Base-by-base conservation (phyloP, 1,284 basidiomycete genomes). In the Malassezia arunalokei region DNA sequence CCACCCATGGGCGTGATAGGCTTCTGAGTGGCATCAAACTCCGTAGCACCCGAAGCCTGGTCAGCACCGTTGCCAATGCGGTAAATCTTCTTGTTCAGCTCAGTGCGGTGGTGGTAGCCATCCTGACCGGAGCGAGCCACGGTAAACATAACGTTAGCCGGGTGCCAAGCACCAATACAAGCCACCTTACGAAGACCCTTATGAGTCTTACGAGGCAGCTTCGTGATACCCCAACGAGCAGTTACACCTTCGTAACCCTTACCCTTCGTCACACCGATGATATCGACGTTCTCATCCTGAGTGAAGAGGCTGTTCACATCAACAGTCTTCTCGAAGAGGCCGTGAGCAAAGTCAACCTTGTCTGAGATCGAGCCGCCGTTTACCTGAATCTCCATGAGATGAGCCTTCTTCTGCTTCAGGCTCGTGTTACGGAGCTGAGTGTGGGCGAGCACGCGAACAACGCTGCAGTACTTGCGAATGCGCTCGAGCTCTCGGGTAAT, bases 81-180 rank as follows among this genome's bases (percentile, higher is more conserved):
- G 83, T 95, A 98, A 57, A 74, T 69, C 69, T 95, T 95, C 83
- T 95, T 94, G 84, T 95, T 96, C 73, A 91, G 63, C 60, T 75
- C 75, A 53, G 91, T 96, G 76, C 92, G 88, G 79, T 95, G 90
- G 77, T 96, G 91, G 82, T 96, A 98, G 75, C 92, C 92, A 76
- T 94, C 74, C 53, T 98, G 92, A 89, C 94, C 94, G 64, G 94
- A 90, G 81, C 94, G 92, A 57, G 91, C 92, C 66, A 99, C 94
- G 44, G 90, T 94, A 84, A 88, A 98, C 91, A 96, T 96, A 82
- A 95, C 91, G 78, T 90, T 92, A 44, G 87, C 86, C 73, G 89
- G 90, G 82, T 94, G 90, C 90, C 90, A 94, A 75, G 90, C 90
- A 80, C 92, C 92, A 73, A 99, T 96, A 85, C 94, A 99, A 75